These are phyloP conservation scores for Akanthomyces dipterigenus DNA, from an alignment of 2,329 filamentous ascomycete species.

Conservation along the genomic window DNA sequence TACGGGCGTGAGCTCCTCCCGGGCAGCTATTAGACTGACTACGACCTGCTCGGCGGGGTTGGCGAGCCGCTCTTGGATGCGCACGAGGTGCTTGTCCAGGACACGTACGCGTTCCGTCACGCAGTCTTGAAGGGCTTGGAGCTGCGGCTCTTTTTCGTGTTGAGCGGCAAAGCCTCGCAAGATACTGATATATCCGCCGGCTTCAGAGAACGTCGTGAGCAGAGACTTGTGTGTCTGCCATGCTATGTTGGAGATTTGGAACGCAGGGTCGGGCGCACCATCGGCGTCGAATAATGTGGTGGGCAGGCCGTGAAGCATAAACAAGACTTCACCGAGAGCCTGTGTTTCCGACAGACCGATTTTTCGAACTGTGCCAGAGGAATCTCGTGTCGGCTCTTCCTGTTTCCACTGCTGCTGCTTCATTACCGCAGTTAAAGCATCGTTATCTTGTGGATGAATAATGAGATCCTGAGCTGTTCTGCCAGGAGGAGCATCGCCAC, in stretches of 20 bases:
- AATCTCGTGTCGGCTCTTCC: constrained; percentile 28
- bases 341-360: constrained; percentile 62
- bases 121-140: constrained; percentile 66
- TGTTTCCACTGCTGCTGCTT: constrained; percentile 30
- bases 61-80: constrained; percentile 55
- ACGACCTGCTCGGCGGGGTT: constrained; percentile 44
- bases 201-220: constrained; percentile 39
- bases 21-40: constrained; percentile 60
- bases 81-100: constrained; percentile 54
- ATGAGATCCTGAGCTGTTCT: constrained; percentile 28
- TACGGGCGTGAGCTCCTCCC: constrained; percentile 47
- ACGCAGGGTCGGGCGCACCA: constrained; percentile 32
- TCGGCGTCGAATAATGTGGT: constrained; percentile 60
- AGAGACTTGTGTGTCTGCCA: constrained; percentile 45
- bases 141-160: constrained; percentile 45
- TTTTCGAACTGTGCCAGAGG: constrained; percentile 29
- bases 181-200: constrained; percentile 37
- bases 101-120: constrained; percentile 48
- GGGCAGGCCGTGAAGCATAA: constrained; percentile 75
- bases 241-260: constrained; percentile 42
- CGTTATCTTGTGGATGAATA: constrained; percentile 26
- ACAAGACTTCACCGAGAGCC: constrained; percentile 68
- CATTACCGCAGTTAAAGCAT: constrained; percentile 24
- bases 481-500: constrained; percentile 23
- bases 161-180: constrained; percentile 38